Evolutionary conservation across 2,329 filamentous ascomycete genomes (phyloP).

Genomic region (Colletotrichum phormii): DNA sequence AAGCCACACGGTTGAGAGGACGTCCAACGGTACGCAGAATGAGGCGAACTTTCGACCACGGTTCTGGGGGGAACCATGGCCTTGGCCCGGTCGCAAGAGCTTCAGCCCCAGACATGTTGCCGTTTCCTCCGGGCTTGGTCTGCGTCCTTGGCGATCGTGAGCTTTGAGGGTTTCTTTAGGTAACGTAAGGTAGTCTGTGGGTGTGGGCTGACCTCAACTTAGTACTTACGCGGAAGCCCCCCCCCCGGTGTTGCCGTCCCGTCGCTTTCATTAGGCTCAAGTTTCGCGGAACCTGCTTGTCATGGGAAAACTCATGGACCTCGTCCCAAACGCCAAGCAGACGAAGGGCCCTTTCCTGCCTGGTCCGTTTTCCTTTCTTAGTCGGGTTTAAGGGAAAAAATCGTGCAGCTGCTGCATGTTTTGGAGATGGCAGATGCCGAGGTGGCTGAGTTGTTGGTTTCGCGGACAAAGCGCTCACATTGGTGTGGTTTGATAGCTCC

Average conservation of each 20-base stretch:
- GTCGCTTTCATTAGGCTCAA: neutral
- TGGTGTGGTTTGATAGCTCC: neutral
- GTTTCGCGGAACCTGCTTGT: no score
- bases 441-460: neutral
- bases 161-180: no score
- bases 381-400: neutral
- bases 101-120: constrained; percentile 7
- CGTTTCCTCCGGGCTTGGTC: neutral
- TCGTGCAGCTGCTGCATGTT: neutral
- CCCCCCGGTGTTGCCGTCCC: neutral
- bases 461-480: neutral
- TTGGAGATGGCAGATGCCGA: neutral
- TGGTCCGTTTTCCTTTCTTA: neutral
- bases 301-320: no score
- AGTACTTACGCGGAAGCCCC: neutral
- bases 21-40: neutral
- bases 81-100: constrained; percentile 27
- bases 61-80: neutral
- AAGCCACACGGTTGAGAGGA: neutral
- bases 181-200: neutral
- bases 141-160: neutral
- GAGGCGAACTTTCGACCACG: neutral
- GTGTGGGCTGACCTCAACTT: neutral
- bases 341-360: neutral
- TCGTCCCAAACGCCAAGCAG: neutral